Evolutionary conservation across 1,284 basidiomycete genomes (phyloP).

Genomic region (Schizophyllum amplum): DNA sequence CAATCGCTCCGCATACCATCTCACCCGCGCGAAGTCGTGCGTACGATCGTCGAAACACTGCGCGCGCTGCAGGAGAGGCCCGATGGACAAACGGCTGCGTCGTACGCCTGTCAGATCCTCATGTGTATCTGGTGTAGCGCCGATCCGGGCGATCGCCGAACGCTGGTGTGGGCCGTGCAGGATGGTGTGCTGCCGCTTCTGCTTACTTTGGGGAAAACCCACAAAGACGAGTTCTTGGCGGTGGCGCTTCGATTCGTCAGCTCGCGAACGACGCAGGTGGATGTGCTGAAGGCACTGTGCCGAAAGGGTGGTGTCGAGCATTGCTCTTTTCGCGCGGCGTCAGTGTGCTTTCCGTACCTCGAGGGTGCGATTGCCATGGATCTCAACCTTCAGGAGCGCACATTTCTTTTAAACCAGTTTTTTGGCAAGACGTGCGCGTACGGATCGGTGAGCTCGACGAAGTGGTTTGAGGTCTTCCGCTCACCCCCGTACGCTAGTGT

Average conservation of each 20-base stretch:
- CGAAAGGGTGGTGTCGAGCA: background rate
- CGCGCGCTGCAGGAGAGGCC: background rate
- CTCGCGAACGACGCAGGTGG: background rate
- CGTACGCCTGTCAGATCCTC: background rate
- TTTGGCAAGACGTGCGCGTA: background rate
- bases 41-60: background rate
- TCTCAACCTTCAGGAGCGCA: background rate
- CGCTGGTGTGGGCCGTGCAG: background rate
- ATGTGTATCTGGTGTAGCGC: background rate
- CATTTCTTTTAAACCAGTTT: background rate
- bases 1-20: background rate
- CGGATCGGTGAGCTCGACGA: background rate
- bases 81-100: background rate
- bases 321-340: background rate
- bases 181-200: background rate
- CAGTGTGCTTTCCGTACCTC: background rate
- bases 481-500: no score
- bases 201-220: no score
- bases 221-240: no score
- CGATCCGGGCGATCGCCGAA: background rate
- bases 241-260: background rate
- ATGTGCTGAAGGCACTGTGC: background rate
- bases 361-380: background rate
- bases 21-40: background rate
- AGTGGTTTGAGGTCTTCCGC: no score